These are phyloP conservation scores for Lecanosticta acicola DNA, from an alignment of 2,329 filamentous ascomycete species.

Conservation along the genomic window DNA sequence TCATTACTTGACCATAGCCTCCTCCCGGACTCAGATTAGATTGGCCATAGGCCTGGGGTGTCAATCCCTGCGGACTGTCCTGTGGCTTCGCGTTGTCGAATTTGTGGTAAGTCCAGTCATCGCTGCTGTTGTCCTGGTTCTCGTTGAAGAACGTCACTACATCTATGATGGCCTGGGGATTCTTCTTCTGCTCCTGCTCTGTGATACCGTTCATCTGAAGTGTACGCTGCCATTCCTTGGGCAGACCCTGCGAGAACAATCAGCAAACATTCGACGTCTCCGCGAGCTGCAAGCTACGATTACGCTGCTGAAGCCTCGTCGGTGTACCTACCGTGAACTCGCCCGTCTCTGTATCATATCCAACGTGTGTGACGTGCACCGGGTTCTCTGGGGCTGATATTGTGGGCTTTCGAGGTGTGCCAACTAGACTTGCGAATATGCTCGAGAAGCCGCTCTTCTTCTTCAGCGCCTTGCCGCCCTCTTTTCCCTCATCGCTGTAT, in stretches of 20 bases:
- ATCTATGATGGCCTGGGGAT: conserved; percentile 91
- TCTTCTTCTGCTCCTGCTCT: conserved; percentile 90
- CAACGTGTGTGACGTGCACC: conserved; percentile 95
- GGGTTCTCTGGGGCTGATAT: conserved; percentile 98
- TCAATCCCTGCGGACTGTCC: conserved; percentile 38
- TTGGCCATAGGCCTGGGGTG: conserved; percentile 19
- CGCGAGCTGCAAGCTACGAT: too few relatives aligned
- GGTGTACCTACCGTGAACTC: conserved; percentile 76
- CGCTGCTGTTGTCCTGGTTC: conserved; percentile 68
- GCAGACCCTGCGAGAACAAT: conserved; percentile 58
- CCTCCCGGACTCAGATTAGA: conserved; percentile 35
- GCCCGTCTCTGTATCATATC: conserved; percentile 91
- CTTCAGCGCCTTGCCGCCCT: conserved; percentile 54
- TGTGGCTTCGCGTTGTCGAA: conserved; percentile 77
- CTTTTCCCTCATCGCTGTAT: conserved; percentile 72
- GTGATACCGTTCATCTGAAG: conserved; percentile 94
- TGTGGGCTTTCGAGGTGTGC: conserved; percentile 80
- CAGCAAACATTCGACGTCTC: too few relatives aligned
- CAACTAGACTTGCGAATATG: conserved; percentile 77
- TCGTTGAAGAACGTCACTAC: conserved; percentile 97
- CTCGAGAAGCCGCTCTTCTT: conserved; percentile 87
- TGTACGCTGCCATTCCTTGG: conserved; percentile 95
- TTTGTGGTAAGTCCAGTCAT: conserved; percentile 91
- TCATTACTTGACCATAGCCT: conserved; percentile 58
- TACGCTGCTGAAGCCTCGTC: conserved; percentile 5